phyloP scores from a whole-genome alignment of 2,329 filamentous ascomycete species.

The Lachnellula cervina region DNA sequence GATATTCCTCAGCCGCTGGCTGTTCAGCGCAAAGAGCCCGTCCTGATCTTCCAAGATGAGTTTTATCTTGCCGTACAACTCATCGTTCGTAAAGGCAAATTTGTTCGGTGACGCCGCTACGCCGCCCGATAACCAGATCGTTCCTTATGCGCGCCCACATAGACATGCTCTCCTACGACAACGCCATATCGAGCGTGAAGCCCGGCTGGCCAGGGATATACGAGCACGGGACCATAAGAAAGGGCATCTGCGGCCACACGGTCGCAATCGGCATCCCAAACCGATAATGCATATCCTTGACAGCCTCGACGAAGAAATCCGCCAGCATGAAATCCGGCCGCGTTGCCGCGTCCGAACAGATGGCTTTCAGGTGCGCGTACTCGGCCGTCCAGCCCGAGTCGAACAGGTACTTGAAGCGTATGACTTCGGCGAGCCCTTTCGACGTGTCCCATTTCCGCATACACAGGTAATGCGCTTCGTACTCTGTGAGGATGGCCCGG shows the following conservation, averaged over 20 bases:
- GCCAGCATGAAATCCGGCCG: conserved; percentile 38
- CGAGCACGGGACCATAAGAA: conserved; percentile 32
- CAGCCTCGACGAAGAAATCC: conserved; percentile 42
- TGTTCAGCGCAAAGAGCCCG: background rate
- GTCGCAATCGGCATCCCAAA: conserved; percentile 36
- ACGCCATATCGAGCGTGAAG: background rate
- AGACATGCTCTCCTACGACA: background rate
- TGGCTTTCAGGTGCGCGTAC: conserved; percentile 23
- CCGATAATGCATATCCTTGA: conserved; percentile 36
- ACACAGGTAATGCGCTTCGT: conserved; percentile 34
- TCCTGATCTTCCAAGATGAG: conserved; percentile 53
- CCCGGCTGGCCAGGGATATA: conserved; percentile 40
- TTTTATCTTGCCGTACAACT: conserved; percentile 59
- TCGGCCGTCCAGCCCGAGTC: conserved; percentile 36
- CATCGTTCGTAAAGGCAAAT: conserved; percentile 57
- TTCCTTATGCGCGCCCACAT: background rate
- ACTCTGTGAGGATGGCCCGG: conserved; percentile 25
- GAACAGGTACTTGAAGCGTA: conserved; percentile 36
- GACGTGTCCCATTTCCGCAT: conserved; percentile 33
- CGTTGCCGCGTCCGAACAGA: conserved; percentile 22
- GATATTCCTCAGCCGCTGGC: background rate
- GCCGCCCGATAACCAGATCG: conserved; percentile 1
- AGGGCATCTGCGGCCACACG: conserved; percentile 40
- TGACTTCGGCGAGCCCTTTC: conserved; percentile 30
- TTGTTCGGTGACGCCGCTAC: background rate